Base-by-base conservation (phyloP, 148 eudicot genomes). In the Chenopodium album region DNA sequence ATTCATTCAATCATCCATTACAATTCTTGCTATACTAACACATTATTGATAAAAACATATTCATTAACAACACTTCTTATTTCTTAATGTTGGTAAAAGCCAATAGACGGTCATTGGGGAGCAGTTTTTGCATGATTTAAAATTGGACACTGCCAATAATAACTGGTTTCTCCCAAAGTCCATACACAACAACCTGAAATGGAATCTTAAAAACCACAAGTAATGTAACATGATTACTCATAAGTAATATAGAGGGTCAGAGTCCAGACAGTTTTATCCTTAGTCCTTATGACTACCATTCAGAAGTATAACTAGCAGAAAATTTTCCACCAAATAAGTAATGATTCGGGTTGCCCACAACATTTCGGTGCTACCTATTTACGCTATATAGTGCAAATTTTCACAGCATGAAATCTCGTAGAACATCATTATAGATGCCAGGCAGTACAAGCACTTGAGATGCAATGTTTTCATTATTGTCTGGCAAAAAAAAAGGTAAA, bases 341-440 rank as follows among this genome's bases (percentile, higher is more conserved):
- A 50, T 67, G 23, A 76, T 56, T 68, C 75, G 74, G 64, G 62
- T 28, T 19, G 32, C 60, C 82, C 31, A 48, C 48, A 64, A 52
- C 68, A 31, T 59, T 20, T 13, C 37, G 23, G n/a, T 23, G 7
- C 62, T 72, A 46, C 60, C 62, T 73, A 34, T 10, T 20, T 71
- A 54, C 9, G 11, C 46, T 48, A 50, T 62, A 62, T 14, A 28
- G 41, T 28, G 76, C 64, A 75, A 29, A 26, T 26, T 26, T 75
- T 44, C 10, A 50, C 41, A 31, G 13, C 70, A 63, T 34, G 16
- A 62, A 60, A 34, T 7, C 28, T 10, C 10, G 13, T 31, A 22
- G 4, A 50, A 19, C 63, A 59, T 50, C 44, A 75, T 75, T 17
- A 56, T 62, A 1, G 29, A 76, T 20, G 37, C 29, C 47, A 37